Evolutionary conservation across 2,329 filamentous ascomycete species (phyloP), one percentile per base, ranked within the genome.

Genomic region (Periconia sp.): DNA sequence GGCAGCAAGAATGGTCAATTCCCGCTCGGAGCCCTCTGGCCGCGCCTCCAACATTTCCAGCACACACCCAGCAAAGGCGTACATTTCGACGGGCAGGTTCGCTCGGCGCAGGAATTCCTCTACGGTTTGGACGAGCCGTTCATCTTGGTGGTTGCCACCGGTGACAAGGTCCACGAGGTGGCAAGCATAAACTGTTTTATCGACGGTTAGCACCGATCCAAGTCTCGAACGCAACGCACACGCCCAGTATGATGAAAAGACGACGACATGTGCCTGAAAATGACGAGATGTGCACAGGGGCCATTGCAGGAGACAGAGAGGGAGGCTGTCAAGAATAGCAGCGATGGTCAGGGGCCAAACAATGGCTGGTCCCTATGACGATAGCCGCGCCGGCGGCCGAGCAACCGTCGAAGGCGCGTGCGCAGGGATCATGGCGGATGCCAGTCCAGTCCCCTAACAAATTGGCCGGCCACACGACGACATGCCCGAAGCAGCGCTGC

Each of bases 51-150:
- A 27, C 23, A 19, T 19, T 52, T 75, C 71, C 15, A 76, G 64
- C 44, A 76, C 63, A 47, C 73, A 76, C 1, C 68, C 72, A 14
- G 71, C 64, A 55, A 74, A 73, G 27, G 69, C 73, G 45, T 75
- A 54, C 18, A 71, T 65, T 47, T 74, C 69, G 41, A 68, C 58
- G 2, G 72, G 65, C 45, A 74, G 63, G 6, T 60, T 55, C 30
- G 71, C 66, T 44, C 71, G 63, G 23, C 58, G 57, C 46, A 76
- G 60, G 47, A 69, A 71, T 3, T 58, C 59, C 20, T 61, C 44
- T 49, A 75, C 67, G 40, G 57, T 53, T 3, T 64, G 50, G 30
- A 61, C 54, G 41, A 64, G 66, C 23, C 70, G 63, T 6, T 64
- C 64, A 37, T 58, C 62, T 20, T 62, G 54, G 57, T 64, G 69